Conservation (phyloP, 305 asterid species). For the Salvia sclarea region DNA sequence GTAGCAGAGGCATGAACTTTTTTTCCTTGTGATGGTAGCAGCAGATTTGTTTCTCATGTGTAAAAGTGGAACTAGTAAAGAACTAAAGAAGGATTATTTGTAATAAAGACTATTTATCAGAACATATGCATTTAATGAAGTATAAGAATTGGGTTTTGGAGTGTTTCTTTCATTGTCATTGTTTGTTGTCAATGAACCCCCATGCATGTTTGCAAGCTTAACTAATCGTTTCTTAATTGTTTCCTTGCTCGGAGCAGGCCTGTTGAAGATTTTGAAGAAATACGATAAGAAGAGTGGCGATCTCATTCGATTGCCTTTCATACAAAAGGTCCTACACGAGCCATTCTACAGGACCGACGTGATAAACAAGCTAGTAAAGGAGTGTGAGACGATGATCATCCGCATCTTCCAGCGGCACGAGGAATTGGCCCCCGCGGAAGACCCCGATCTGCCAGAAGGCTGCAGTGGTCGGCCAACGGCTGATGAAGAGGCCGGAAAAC, state of each 20-base stretch:
- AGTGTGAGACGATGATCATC: conserved; percentile 62
- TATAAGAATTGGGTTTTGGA: background rate
- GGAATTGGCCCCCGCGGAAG: conserved; percentile 43
- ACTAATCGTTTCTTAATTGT: background rate
- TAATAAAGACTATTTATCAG: background rate
- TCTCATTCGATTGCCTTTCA: conserved; percentile 63
- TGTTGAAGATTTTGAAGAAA: conserved; percentile 74
- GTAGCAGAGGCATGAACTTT: background rate
- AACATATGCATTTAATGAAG: background rate
- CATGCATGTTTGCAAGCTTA: background rate
- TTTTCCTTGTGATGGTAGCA: conserved; percentile 5
- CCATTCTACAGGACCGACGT: conserved; percentile 72
- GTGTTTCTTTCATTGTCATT: background rate
- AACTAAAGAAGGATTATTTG: background rate
- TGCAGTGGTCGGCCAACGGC: conserved; percentile 21
- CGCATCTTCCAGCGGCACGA: conserved; percentile 54
- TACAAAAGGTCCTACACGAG: conserved; percentile 64
- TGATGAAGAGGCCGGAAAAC: conserved; percentile 32
- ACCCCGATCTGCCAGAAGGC: conserved; percentile 32
- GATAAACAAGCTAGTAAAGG: conserved; percentile 61
- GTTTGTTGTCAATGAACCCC: background rate
- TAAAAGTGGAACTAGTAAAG: background rate
- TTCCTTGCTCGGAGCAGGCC: conserved; percentile 36
- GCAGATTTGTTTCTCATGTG: background rate
- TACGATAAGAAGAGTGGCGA: conserved; percentile 77